phyloP scores from a whole-genome alignment of 1,284 basidiomycete species.

The Megacollybia platyphylla region DNA sequence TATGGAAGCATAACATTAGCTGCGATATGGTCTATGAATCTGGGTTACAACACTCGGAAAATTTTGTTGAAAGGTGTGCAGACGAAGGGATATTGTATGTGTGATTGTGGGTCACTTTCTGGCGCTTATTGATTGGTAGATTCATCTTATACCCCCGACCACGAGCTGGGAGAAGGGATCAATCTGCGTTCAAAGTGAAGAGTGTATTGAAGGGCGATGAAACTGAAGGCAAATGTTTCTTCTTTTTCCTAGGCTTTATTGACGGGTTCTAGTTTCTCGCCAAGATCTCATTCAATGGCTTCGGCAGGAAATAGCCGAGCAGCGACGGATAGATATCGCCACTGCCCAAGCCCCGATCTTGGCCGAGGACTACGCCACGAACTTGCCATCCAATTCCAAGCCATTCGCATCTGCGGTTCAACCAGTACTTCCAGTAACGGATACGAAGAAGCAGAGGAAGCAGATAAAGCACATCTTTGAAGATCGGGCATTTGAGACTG shows the following conservation, averaged over 20 bases:
- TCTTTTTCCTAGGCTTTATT: background rate
- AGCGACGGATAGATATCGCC: conserved; percentile 56
- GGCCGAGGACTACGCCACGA: conserved; percentile 17
- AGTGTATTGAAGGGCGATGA: conserved; percentile 67
- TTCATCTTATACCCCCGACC: conserved; percentile 63
- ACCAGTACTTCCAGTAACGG: conserved; percentile 46
- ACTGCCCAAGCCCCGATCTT: conserved; percentile 40
- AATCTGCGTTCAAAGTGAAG: conserved; percentile 68
- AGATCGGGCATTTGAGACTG: conserved; percentile 58
- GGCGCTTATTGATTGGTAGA: conserved; percentile 20
- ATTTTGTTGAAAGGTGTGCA: conserved; percentile 50
- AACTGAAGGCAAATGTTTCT: conserved; percentile 40
- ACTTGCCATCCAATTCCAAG: conserved; percentile 1
- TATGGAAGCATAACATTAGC: conserved; percentile 77
- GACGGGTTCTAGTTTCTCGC: conserved; percentile 34
- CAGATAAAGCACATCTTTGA: conserved; percentile 56
- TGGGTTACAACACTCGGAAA: conserved; percentile 47
- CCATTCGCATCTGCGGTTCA: conserved; percentile 34
- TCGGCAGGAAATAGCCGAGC: conserved; percentile 66
- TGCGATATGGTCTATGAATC: conserved; percentile 82
- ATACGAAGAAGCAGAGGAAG: conserved; percentile 63
- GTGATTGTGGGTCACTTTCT: background rate
- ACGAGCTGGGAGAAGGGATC: conserved; percentile 41
- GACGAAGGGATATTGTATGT: conserved; percentile 70
- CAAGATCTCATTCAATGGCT: conserved; percentile 62